Conservation (phyloP, 257 asterid species). For the Cordia subcordata region DNA sequence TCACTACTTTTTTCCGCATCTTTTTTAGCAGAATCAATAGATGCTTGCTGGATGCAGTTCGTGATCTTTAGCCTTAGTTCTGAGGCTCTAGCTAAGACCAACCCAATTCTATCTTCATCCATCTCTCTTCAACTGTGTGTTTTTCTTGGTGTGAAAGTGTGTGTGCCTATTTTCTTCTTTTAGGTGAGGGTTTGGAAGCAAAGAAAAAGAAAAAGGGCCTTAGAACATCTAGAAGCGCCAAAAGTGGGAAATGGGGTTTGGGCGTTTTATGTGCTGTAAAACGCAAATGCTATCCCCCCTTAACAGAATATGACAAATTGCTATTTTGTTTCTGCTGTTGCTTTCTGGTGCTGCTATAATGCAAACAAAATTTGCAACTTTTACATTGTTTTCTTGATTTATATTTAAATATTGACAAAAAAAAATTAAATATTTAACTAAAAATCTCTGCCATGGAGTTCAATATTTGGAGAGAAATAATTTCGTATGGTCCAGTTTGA, state of each 20-base stretch:
- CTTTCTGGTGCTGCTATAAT: too few relatives aligned
- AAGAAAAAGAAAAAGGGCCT: not conserved
- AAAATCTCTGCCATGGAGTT: too few relatives aligned
- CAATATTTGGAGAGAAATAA: too few relatives aligned
- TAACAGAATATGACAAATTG: constrained; percentile 8
- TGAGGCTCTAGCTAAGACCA: constrained; percentile 37
- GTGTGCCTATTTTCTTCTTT: not conserved
- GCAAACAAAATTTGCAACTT: too few relatives aligned
- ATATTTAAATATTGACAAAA: too few relatives aligned
- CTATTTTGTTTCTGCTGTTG: not conserved
- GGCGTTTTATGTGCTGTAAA: not conserved
- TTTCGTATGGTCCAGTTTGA: too few relatives aligned
- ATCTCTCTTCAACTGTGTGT: constrained; percentile 11
- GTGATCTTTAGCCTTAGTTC: constrained; percentile 39
- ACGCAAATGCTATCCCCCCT: constrained; percentile 10
- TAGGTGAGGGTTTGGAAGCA: not conserved
- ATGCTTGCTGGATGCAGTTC: constrained; percentile 24
- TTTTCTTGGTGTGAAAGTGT: not conserved
- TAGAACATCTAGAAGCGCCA: constrained; percentile 18
- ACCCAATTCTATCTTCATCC: constrained; percentile 43
- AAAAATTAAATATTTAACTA: too few relatives aligned
- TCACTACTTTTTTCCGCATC: constrained; percentile 10
- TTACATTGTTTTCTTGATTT: too few relatives aligned
- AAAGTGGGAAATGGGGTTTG: constrained; percentile 1
- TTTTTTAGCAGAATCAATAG: constrained; percentile 3